These are phyloP conservation scores for Sindora glabra DNA, from an alignment of 306 rosid genomes.

Conservation along the genomic window DNA sequence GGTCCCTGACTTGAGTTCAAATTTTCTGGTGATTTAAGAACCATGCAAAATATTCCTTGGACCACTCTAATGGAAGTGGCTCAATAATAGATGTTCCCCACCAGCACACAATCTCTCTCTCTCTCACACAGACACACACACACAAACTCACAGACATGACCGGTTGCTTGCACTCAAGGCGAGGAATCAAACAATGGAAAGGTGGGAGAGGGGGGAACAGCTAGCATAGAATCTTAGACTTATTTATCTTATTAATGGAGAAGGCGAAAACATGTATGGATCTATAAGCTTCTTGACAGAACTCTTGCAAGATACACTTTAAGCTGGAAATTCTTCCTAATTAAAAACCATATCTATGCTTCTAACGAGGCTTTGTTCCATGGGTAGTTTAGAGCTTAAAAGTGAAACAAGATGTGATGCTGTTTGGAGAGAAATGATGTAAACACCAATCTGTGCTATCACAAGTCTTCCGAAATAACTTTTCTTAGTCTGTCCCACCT, in stretches of 20 bases:
- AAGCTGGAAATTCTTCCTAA: slow-evolving; percentile 21
- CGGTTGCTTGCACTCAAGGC: slow-evolving; percentile 5
- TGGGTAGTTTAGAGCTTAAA: slow-evolving; percentile 33
- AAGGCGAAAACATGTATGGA: slow-evolving; percentile 5
- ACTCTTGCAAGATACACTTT: slow-evolving; percentile 28
- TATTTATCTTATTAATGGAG: slow-evolving; percentile 9
- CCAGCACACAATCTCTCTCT: slow-evolving; percentile 14
- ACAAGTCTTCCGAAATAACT: slow-evolving; percentile 10
- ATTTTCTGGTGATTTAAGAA: slow-evolving; percentile 18
- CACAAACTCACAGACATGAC: no score
- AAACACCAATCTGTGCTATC: slow-evolving; percentile 7
- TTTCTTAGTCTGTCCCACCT: slow-evolving; percentile 40
- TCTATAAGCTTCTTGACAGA: slow-evolving; percentile 23
- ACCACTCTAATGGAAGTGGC: slow-evolving; percentile 29
- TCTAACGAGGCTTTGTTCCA: slow-evolving; percentile 25
- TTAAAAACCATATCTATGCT: slow-evolving; percentile 25
- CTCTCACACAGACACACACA: neutral
- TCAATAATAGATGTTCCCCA: slow-evolving; percentile 27
- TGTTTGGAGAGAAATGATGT: slow-evolving; percentile 20
- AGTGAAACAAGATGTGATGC: slow-evolving; percentile 11
- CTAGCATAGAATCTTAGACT: no score
- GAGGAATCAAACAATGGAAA: slow-evolving; percentile 5
- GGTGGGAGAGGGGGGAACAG: neutral
- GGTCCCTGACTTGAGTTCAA: slow-evolving; percentile 20
- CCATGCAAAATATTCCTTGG: slow-evolving; percentile 23